Evolutionary conservation across 2,329 filamentous ascomycete species (phyloP), one percentile per base, ranked within the genome.

Genomic region (Tolypocladium sp.): DNA sequence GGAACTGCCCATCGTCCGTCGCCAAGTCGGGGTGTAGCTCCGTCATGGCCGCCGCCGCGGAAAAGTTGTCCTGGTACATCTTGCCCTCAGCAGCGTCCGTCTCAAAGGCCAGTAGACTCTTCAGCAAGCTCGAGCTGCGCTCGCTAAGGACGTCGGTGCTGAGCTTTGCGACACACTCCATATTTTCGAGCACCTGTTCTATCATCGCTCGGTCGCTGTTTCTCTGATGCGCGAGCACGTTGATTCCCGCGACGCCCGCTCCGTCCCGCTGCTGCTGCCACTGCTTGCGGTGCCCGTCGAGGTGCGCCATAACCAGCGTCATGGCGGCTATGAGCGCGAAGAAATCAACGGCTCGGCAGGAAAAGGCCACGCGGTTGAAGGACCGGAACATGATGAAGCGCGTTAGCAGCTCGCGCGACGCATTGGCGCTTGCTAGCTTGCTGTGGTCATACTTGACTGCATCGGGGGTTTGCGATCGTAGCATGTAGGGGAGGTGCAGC

Each of bases 401-500:
- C 1, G 7, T 63, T 61, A 27, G 35, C 53, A 55, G 55, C 60
- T 61, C n/a, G 42, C 25, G 44, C 12, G 22, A 27, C 7, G 44
- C 44, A 20, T 49, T 49, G 44, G 25, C 44, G 25, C 22, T 30
- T 2, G 44, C 25, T 2, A 49, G 12, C 15, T 49, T 49, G 44
- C 44, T 49, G 15, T 49, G 15, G 22, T 49, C 44, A 17, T 49
- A 30, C 13, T 30, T 17, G 42, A 44, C 42, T 13, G n/a, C 10
- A 13, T 30, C 22, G 25, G 22, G 22, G 7, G 25, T 30, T 17
- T 27, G 25, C 12, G 22, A 49, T 27, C 63, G 64, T 10, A 77
- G 60, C 58, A 76, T 67, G 58, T 72, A 76, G 1, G 76, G 76
- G 1, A 77, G 64, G 59, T 78, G 75, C 0, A 77, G 69, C 57